phyloP scores from a whole-genome alignment of 805 yeast genomes.

The Metschnikowia baotianmanensis region DNA sequence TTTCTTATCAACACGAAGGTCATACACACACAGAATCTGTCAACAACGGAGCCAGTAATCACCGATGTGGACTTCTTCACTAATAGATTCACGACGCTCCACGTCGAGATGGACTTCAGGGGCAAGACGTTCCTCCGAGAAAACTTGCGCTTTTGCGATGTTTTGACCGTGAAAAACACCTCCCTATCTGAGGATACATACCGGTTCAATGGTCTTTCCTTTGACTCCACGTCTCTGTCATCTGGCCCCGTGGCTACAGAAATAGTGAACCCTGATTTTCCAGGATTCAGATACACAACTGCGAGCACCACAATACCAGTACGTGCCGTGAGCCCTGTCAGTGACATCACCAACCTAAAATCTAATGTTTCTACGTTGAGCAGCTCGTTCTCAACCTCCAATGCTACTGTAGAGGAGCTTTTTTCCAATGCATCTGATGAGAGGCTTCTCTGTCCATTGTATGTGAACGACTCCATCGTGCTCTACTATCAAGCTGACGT shows the following conservation, averaged over 20 bases:
- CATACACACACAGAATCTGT: slow-evolving; percentile 3
- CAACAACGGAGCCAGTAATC: slow-evolving; percentile 22
- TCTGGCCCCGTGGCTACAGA: slow-evolving; percentile 4
- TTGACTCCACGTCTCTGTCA: not conserved
- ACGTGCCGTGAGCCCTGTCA: not conserved
- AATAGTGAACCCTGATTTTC: slow-evolving; percentile 1
- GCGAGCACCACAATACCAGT: not conserved
- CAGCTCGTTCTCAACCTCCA: slow-evolving; percentile 12
- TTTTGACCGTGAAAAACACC: slow-evolving; percentile 38
- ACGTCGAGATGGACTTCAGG: slow-evolving; percentile 42
- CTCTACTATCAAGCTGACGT: slow-evolving; percentile 40
- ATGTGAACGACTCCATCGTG: slow-evolving; percentile 35
- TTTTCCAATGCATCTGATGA: slow-evolving; percentile 28
- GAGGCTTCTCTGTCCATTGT: slow-evolving; percentile 35
- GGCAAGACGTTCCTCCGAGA: slow-evolving; percentile 41
- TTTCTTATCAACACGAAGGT: slow-evolving; percentile 38
- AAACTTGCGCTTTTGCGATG: slow-evolving; percentile 44
- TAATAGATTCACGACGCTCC: slow-evolving; percentile 49
- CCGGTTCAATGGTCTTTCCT: slow-evolving; percentile 17
- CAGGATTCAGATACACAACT: not conserved
- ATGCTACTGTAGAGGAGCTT: slow-evolving; percentile 20
- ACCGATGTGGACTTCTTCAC: slow-evolving; percentile 45
- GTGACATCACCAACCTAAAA: not conserved
- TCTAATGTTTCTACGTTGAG: not conserved
- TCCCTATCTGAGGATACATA: slow-evolving; percentile 26